Evolutionary conservation across 495 filamentous ascomycete genomes (phyloP).

Genomic region (Bombardia bombarda): DNA sequence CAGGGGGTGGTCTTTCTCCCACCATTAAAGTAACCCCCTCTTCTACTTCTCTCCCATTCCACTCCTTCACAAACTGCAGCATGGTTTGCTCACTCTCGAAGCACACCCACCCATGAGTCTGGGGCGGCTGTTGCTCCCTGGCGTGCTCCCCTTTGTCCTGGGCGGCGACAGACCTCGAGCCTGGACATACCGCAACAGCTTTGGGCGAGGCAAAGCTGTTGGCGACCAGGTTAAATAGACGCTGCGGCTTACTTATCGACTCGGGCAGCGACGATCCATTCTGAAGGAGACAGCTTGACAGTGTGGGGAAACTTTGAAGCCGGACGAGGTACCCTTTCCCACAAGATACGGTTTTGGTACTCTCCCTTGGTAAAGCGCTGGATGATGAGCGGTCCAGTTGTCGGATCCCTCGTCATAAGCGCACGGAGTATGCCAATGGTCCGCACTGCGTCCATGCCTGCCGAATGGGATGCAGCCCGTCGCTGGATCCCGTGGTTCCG

Average conservation of each 20-base stretch:
- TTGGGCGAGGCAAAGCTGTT: not conserved
- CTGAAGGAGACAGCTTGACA: not conserved
- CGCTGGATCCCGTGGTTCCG: not conserved
- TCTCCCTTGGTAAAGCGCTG: not conserved
- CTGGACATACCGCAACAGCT: not conserved
- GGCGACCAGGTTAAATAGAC: not conserved
- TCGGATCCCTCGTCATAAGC: not conserved
- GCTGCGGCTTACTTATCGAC: not conserved
- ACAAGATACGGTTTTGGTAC: not conserved
- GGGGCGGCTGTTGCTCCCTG: no score
- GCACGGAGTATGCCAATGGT: not conserved
- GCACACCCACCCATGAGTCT: not conserved
- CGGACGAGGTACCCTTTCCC: not conserved
- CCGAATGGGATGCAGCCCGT: not conserved
- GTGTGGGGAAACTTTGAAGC: not conserved
- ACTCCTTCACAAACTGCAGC: not conserved
- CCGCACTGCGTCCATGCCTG: not conserved
- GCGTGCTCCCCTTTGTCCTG: no score
- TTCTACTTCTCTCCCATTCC: not conserved
- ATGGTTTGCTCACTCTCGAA: not conserved
- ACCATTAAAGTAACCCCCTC: not conserved
- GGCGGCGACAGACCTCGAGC: not conserved
- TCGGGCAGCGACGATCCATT: not conserved
- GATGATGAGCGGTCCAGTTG: not conserved
- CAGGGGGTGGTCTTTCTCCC: not conserved